Conservation (phyloP, 2,329 filamentous ascomycete genomes). For the Colletotrichum paranaense region DNA sequence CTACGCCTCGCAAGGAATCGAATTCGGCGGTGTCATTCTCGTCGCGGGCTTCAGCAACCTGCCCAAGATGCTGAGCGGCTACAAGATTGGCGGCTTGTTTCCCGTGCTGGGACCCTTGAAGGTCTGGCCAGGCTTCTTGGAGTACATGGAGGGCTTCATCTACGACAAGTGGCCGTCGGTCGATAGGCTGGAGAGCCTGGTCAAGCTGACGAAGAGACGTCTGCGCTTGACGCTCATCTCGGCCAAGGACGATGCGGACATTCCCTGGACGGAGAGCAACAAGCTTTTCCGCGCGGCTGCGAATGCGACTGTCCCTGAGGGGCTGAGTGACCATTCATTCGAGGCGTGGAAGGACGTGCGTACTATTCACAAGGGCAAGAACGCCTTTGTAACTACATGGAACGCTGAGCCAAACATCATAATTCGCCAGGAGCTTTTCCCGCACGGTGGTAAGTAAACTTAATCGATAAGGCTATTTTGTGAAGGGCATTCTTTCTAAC, state of each 20-base stretch:
- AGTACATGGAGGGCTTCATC: conserved; percentile 70
- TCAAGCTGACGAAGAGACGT: conserved; percentile 60
- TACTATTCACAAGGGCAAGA: conserved; percentile 55
- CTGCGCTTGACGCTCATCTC: conserved; percentile 81
- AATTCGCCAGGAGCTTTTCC: conserved; percentile 65
- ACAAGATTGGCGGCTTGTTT: conserved; percentile 81
- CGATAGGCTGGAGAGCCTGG: conserved; percentile 70
- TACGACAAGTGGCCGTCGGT: conserved; percentile 86
- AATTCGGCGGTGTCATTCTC: conserved; percentile 84
- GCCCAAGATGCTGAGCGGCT: conserved; percentile 78
- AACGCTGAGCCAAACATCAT: conserved; percentile 55
- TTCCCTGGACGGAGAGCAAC: conserved; percentile 78
- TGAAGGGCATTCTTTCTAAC: conserved; percentile 26
- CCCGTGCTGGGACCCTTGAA: conserved; percentile 83
- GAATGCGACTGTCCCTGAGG: conserved; percentile 56
- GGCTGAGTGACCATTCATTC: conserved; percentile 51
- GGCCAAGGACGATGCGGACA: conserved; percentile 83
- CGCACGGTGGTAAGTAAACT: conserved; percentile 62
- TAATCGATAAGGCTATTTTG: neutral
- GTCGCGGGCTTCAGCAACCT: conserved; percentile 84
- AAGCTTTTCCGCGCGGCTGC: conserved; percentile 71
- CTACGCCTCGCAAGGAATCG: conserved; percentile 69
- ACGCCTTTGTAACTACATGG: conserved; percentile 62
- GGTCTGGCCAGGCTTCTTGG: conserved; percentile 72
- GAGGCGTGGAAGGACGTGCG: conserved; percentile 57